phyloP scores from a whole-genome alignment of 2,329 filamentous ascomycete species.

The Aspergillus nomiae region DNA sequence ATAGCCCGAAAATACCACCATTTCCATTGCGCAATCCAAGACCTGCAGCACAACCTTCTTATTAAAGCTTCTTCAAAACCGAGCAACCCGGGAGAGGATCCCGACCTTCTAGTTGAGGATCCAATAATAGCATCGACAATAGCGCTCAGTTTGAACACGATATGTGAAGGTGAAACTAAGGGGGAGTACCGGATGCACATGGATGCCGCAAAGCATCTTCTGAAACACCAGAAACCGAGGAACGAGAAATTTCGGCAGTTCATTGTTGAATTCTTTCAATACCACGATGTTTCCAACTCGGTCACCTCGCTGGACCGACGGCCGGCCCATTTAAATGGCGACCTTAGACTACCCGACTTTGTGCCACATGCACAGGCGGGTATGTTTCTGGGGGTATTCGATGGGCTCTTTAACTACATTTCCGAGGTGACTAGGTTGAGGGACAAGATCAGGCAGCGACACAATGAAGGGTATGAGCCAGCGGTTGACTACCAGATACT shows the following conservation, averaged over 20 bases:
- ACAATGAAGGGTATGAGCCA: slow-evolving; percentile 64
- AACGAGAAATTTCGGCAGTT: slow-evolving; percentile 73
- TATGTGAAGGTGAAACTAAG: slow-evolving; percentile 60
- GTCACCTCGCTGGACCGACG: slow-evolving; percentile 58
- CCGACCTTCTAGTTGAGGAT: slow-evolving; percentile 52
- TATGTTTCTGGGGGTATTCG: slow-evolving; percentile 75
- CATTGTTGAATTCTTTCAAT: slow-evolving; percentile 78
- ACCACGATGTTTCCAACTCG: slow-evolving; percentile 67
- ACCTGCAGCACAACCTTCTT: slow-evolving; percentile 38
- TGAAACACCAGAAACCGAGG: slow-evolving; percentile 61
- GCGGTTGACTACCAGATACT: slow-evolving; percentile 73
- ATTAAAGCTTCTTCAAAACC: slow-evolving; percentile 33
- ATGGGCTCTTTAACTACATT: slow-evolving; percentile 78
- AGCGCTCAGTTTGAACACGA: slow-evolving; percentile 62
- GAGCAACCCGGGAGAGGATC: slow-evolving; percentile 27
- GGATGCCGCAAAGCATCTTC: slow-evolving; percentile 71
- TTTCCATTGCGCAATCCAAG: slow-evolving; percentile 47
- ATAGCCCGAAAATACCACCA: slow-evolving; percentile 59
- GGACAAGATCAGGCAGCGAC: slow-evolving; percentile 70
- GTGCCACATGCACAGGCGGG: slow-evolving; percentile 58
- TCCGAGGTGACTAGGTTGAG: slow-evolving; percentile 77
- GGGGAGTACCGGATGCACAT: slow-evolving; percentile 82
- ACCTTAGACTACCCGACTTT: slow-evolving; percentile 57
- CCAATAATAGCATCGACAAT: slow-evolving; percentile 64
- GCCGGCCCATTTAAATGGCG: slow-evolving; percentile 54